Evolutionary conservation across 805 yeast genomes (phyloP).

Genomic region (Wickerhamomyces hampshirensis): DNA sequence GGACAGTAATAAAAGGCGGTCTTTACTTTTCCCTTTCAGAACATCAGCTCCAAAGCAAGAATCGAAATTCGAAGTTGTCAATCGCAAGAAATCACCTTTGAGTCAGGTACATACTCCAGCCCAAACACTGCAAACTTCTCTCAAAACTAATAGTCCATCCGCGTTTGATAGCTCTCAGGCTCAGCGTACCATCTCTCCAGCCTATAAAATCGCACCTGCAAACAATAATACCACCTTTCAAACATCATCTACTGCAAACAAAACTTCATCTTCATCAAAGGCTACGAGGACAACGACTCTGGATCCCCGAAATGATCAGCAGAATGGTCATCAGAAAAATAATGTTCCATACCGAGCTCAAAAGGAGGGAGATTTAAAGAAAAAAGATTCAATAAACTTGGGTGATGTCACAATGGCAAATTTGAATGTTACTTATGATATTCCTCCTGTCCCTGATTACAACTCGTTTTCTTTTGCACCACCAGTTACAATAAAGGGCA

Average conservation of each 20-base stretch:
- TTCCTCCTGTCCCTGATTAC: constrained; percentile 27
- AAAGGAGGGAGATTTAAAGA: background rate
- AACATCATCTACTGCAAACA: background rate
- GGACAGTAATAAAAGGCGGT: constrained; percentile 19
- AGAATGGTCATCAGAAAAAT: no score
- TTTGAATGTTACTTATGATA: constrained; percentile 9
- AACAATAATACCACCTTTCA: constrained; percentile 3
- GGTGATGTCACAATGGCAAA: constrained; percentile 11
- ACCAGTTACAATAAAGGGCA: constrained; percentile 25
- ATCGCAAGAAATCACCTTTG: constrained; percentile 22
- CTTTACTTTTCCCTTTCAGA: constrained; percentile 22
- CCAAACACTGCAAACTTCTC: no score
- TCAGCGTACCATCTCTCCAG: background rate
- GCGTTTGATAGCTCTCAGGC: no score
- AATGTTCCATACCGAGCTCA: constrained; percentile 1
- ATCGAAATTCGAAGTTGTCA: constrained; percentile 23
- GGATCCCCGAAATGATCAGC: no score
- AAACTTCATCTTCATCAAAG: background rate
- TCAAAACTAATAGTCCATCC: no score
- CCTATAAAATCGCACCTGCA: constrained; percentile 5
- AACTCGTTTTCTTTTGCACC: constrained; percentile 20
- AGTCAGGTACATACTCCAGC: no score
- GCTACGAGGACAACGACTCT: background rate
- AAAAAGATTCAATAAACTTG: constrained; percentile 2
- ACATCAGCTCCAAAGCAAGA: constrained; percentile 14